Percentiles rank a stretch among this genome's conserved stretches.
Conservation (phyloP, 129 eudicot genomes). For the Sambucus nigra region DNA sequence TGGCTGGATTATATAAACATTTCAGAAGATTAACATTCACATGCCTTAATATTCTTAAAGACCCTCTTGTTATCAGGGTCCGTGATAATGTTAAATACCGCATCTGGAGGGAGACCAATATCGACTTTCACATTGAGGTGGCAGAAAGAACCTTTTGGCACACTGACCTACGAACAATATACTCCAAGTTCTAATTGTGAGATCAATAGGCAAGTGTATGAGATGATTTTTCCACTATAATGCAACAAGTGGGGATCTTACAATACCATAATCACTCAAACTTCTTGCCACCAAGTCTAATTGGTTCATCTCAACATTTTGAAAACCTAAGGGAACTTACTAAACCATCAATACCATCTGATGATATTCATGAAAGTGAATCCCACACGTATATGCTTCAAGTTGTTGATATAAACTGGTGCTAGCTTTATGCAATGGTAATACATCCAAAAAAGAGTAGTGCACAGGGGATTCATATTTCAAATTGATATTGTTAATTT, state of each 20-base stretch:
- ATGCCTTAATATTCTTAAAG: slow-evolving; percentile 85
- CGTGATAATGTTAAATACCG: slow-evolving; percentile 75
- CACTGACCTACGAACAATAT: slow-evolving; percentile 52
- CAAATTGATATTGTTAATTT: no score
- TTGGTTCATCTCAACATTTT: not conserved
- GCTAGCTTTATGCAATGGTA: not conserved
- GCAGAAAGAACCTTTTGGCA: slow-evolving; percentile 89
- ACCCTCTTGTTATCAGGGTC: slow-evolving; percentile 89
- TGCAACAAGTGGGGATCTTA: not conserved
- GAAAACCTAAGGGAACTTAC: not conserved
- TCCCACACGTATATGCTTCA: not conserved
- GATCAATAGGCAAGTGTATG: not conserved
- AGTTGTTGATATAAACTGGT: not conserved
- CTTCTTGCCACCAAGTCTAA: not conserved
- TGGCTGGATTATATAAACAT: not conserved
- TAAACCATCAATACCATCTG: not conserved
- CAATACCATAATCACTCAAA: not conserved
- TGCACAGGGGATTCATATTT: no score
- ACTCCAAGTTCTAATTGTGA: not conserved
- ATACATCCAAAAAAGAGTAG: no score
- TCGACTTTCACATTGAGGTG: slow-evolving; percentile 56
- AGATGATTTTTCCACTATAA: not conserved
- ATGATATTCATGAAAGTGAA: not conserved
- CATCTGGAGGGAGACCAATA: slow-evolving; percentile 96
- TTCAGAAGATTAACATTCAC: not conserved